phyloP scores from a whole-genome alignment of 1,284 basidiomycete species.

The Leccinum huronense region DNA sequence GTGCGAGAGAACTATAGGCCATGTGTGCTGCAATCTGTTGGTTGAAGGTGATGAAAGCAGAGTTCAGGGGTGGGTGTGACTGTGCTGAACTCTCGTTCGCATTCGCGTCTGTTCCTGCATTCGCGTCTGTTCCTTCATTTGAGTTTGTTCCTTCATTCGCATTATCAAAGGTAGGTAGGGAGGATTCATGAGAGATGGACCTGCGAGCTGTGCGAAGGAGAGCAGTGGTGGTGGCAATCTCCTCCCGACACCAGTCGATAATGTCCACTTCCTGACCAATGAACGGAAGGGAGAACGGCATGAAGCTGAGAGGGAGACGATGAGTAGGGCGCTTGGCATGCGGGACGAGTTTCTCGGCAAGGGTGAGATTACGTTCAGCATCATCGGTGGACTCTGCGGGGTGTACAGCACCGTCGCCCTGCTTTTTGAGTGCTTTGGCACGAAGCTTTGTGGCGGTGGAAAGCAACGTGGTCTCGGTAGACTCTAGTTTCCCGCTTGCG shows the following conservation, averaged over 20 bases:
- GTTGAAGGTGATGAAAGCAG: slow-evolving; percentile 93
- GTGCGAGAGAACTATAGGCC: slow-evolving; percentile 68
- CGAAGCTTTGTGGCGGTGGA: slow-evolving; percentile 70
- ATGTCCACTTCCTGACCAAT: slow-evolving; percentile 85
- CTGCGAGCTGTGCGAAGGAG: slow-evolving; percentile 52
- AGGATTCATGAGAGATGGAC: slow-evolving; percentile 31
- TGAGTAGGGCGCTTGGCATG: slow-evolving; percentile 75
- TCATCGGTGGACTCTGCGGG: slow-evolving; percentile 24
- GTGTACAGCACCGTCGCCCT: slow-evolving; percentile 23
- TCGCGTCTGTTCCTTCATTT: slow-evolving; percentile 13
- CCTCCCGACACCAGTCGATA: slow-evolving; percentile 84
- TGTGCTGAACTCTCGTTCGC: slow-evolving; percentile 31
- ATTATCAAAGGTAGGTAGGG: slow-evolving; percentile 15
- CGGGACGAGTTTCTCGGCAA: slow-evolving; percentile 63
- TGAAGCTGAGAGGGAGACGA: slow-evolving; percentile 58
- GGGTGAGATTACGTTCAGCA: slow-evolving; percentile 46
- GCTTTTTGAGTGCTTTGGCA: slow-evolving; percentile 47
- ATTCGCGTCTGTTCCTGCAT: slow-evolving; percentile 18
- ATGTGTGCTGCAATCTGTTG: slow-evolving; percentile 92
- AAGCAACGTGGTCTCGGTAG: slow-evolving; percentile 76
- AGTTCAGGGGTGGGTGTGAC: slow-evolving; percentile 72
- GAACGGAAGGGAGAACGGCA: slow-evolving; percentile 63
- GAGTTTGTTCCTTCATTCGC: slow-evolving; percentile 15
- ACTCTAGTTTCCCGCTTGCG: slow-evolving; percentile 79
- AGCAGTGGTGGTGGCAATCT: slow-evolving; percentile 56